Evolutionary conservation across 495 filamentous ascomycete genomes (phyloP).

Genomic region (Xylaria castorea): DNA sequence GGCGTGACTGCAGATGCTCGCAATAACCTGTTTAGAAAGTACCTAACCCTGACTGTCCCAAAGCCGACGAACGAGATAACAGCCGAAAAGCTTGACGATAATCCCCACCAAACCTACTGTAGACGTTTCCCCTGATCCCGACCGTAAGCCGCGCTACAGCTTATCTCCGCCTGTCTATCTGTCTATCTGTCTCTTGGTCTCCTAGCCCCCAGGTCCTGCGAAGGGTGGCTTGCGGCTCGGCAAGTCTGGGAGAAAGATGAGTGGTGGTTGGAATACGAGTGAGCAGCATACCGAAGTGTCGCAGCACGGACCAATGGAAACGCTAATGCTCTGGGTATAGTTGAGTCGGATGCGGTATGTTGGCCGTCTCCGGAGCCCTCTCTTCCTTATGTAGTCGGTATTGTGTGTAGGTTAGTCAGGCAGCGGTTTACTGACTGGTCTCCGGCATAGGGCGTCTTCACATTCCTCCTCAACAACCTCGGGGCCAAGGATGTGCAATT

Average conservation of each 20-base stretch:
- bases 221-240: conserved; percentile 32
- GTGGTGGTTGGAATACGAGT: conserved; percentile 67
- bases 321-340: conserved; percentile 59
- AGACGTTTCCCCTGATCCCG: background rate
- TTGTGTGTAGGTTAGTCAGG: background rate
- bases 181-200: conserved; percentile 3
- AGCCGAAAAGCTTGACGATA: background rate
- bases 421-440: conserved; percentile 24
- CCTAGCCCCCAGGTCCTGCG: conserved; percentile 5
- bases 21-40: background rate
- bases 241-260: conserved; percentile 51
- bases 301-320: conserved; percentile 12
- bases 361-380: conserved; percentile 21
- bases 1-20: background rate
- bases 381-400: background rate
- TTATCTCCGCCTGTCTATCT: conserved; percentile 12
- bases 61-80: background rate
- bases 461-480: conserved; percentile 88
- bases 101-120: background rate
- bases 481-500: conserved; percentile 94
- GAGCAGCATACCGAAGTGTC: conserved; percentile 34
- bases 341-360: conserved; percentile 92
- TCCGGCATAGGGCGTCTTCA: conserved; percentile 84
- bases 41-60: background rate
- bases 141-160: background rate